Percentiles rank a stretch among this genome's conserved stretches.
Evolutionary conservation across 1,284 basidiomycete species (phyloP).

Genomic region (Phylloboletellus chloephorus): DNA sequence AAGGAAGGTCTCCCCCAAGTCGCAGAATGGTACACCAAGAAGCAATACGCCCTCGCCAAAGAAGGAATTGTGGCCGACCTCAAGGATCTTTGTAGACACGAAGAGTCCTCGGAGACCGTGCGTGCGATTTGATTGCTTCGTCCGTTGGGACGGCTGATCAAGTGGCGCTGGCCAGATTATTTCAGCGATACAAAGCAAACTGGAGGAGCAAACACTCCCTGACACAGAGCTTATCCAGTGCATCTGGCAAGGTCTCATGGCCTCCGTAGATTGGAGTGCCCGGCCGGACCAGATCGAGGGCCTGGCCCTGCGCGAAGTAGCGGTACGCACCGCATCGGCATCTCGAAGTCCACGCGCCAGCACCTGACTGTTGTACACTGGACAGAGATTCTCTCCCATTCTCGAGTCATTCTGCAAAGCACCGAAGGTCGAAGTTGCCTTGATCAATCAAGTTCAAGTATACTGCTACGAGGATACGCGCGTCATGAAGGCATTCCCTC

Average conservation of each 20-base stretch:
- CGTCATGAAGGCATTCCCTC: constrained; percentile 89
- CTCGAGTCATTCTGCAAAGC: constrained; percentile 84
- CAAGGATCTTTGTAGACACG: constrained; percentile 52
- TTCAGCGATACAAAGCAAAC: constrained; percentile 61
- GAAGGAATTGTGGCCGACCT: constrained; percentile 62
- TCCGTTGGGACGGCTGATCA: constrained; percentile 13
- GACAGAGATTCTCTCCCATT: constrained; percentile 75
- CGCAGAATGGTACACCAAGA: constrained; percentile 89
- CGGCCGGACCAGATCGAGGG: constrained; percentile 87
- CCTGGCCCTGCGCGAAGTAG: constrained; percentile 78
- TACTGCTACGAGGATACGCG: constrained; percentile 94
- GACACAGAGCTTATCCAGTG: constrained; percentile 82
- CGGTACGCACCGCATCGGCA: constrained; percentile 42
- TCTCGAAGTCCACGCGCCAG: not conserved
- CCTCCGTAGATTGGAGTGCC: constrained; percentile 80
- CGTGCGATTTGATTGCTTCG: constrained; percentile 22
- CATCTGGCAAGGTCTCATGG: constrained; percentile 89
- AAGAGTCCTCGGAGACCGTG: constrained; percentile 62
- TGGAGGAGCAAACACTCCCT: constrained; percentile 67
- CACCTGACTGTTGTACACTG: constrained; percentile 3
- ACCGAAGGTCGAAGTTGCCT: constrained; percentile 84
- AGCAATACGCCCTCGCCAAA: constrained; percentile 71
- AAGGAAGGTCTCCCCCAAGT: constrained; percentile 71
- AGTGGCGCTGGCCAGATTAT: constrained; percentile 53
- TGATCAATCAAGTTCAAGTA: constrained; percentile 91